Conservation (phyloP, 2,329 filamentous ascomycete species). For the Fusarium zealandicum region DNA sequence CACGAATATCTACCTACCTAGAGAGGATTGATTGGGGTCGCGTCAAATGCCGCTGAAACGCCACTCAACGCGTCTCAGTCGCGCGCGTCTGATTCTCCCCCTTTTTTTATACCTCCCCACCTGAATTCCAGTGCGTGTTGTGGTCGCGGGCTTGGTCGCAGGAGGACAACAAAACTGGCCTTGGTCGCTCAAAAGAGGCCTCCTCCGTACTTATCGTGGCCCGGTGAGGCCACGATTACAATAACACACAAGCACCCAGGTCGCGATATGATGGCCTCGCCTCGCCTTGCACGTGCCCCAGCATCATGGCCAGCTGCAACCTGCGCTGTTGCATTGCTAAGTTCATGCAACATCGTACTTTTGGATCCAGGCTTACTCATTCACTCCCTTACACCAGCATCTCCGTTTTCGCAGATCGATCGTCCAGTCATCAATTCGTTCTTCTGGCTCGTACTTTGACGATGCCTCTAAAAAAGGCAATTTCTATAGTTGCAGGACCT, state of each 20-base stretch:
- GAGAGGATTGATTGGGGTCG: conserved; percentile 13
- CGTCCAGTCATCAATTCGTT: conserved; percentile 35
- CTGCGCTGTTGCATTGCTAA: background rate
- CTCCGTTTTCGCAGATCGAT: background rate
- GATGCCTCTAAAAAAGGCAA: conserved; percentile 25
- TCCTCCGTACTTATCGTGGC: background rate
- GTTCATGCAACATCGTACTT: background rate
- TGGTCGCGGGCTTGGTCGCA: conserved; percentile 18
- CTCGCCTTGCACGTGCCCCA: background rate
- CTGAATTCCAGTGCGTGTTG: conserved; percentile 30
- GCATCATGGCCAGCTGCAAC: background rate
- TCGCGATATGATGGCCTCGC: background rate
- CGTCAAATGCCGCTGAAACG: conserved; percentile 20
- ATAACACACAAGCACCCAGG: conserved; percentile 15
- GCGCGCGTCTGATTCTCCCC: conserved; percentile 25
- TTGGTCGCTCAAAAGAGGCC: conserved; percentile 11
- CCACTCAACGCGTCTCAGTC: conserved; percentile 39
- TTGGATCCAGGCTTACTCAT: background rate
- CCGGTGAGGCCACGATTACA: conserved; percentile 1
- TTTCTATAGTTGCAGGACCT: conserved; percentile 32
- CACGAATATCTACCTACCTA: conserved; percentile 2
- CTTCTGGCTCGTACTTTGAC: conserved; percentile 28
- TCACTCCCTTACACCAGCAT: background rate
- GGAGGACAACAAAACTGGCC: conserved; percentile 20
- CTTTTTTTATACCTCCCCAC: conserved; percentile 20